Base-by-base conservation (phyloP, 108 stramenopile genomes). In the Aurantiochytrium sp. region DNA sequence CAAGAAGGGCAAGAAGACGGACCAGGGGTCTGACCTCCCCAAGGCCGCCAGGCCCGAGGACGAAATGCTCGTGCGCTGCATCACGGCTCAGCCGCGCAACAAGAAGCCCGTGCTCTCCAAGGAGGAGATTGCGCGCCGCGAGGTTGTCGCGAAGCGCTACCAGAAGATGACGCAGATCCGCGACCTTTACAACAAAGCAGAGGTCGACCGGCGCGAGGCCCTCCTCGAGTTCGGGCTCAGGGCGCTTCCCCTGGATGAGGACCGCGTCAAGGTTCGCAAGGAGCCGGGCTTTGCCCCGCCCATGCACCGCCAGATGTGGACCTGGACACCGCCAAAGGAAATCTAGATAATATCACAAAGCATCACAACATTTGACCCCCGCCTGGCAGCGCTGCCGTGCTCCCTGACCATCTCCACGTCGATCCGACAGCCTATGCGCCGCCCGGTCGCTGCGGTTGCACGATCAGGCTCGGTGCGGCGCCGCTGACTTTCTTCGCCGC, bases 241-340 rank as follows among this genome's bases (percentile, higher is more conserved):
- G 73, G 73, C 73, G 45, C 73, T 81, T 48, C 73, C 73, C 24
- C 12, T 12, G 39, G 36, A 81, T 37, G 42, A 2, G 73, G 73
- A 48, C 21, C 42, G 42, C 2, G 42, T 30, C n/a, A 48, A 30
- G 12, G 45, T 24, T 12, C 42, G 6, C 42, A 81, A 81, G 73
- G 59, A 65, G 8, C 73, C 73, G 6, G 73, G 21, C 24, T 48
- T 48, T 48, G 24, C 8, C 8, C 73, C 73, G 73, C 73, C 73
- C 27, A 22, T 81, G 73, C 73, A 81, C 73, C 21, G 73, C 10
- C 73, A 24, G 8, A 48, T 81, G 3, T 48, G 39, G 42, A 48
- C 39, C 73, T 81, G 73, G 73, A 81, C 73, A 17, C 73, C 73
- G 39, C 73, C 73, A 48, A 41, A n/a, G 21, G 73, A 81, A 27